Evolutionary conservation across 495 filamentous ascomycete genomes (phyloP).

Genomic region (Neurospora sp.): DNA sequence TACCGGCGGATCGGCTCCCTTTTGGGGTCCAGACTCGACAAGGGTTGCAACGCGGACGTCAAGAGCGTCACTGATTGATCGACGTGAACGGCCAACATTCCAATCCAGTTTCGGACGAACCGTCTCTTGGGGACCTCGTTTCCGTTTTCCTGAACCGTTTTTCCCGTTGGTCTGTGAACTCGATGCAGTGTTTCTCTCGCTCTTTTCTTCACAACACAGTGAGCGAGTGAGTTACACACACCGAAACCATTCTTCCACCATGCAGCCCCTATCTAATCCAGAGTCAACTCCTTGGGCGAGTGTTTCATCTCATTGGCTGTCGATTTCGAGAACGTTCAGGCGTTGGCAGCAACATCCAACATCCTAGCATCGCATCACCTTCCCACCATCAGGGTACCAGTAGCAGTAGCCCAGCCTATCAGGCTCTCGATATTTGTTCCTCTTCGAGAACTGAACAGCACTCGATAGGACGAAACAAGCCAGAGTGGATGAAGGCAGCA

Average conservation of each 20-base stretch:
- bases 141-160: not conserved
- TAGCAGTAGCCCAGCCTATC: not conserved
- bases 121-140: not conserved
- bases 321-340: not conserved
- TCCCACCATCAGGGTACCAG: not conserved
- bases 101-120: not conserved
- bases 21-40: not conserved
- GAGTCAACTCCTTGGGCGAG: not conserved
- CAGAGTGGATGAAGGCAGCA: not conserved
- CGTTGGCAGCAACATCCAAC: not conserved
- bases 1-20: slow-evolving; percentile 5
- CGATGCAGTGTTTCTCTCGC: not conserved
- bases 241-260: not conserved
- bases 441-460: not conserved
- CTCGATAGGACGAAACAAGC: not conserved
- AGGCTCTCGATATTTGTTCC: not conserved
- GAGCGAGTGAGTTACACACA: not conserved
- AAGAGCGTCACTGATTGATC: slow-evolving; percentile 6
- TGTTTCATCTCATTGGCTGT: not conserved
- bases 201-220: not conserved
- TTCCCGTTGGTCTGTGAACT: not conserved
- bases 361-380: not conserved
- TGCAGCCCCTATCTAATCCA: not conserved
- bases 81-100: slow-evolving; percentile 2
- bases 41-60: not conserved